A percentile compares a stretch with the other conserved stretches of the same genome.
Evolutionary conservation across 352 stramenopile species (phyloP).

Genomic region (Elongisporangium anandrum): DNA sequence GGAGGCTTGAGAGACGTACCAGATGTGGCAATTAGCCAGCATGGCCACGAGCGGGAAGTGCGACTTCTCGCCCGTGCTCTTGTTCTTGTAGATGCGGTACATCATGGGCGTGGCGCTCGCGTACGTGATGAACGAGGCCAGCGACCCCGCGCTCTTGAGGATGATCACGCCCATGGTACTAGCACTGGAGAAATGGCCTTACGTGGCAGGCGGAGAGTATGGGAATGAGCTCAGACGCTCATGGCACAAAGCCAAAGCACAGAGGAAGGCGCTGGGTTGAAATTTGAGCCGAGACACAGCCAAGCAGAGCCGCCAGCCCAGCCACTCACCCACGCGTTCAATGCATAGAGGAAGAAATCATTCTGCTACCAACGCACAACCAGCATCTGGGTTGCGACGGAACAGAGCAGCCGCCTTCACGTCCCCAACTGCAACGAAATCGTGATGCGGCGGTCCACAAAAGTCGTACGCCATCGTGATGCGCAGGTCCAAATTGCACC

Average conservation of each 20-base stretch:
- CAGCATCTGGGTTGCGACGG: not conserved
- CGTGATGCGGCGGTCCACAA: not conserved
- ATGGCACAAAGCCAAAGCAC: not conserved
- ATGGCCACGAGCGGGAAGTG: constrained; percentile 31
- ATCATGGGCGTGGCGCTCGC: constrained; percentile 29
- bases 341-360: not conserved
- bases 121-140: constrained; percentile 16
- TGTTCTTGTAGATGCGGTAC: constrained; percentile 28
- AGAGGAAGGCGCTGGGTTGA: not conserved
- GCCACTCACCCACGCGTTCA: not conserved
- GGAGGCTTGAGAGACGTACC: constrained; percentile 9
- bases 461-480: not conserved
- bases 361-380: not conserved
- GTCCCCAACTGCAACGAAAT: not conserved
- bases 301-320: too few species aligned
- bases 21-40: constrained; percentile 25
- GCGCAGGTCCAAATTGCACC: not conserved
- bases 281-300: not conserved
- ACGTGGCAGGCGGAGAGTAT: not conserved
- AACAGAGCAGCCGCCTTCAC: not conserved
- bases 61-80: constrained; percentile 24
- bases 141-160: not conserved
- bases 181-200: not conserved
- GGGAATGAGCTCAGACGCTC: not conserved
- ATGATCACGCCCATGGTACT: not conserved